Evolutionary conservation across 441 rosid species (phyloP), one percentile per base, ranked within the genome.

Genomic region (Lepidium campestre): DNA sequence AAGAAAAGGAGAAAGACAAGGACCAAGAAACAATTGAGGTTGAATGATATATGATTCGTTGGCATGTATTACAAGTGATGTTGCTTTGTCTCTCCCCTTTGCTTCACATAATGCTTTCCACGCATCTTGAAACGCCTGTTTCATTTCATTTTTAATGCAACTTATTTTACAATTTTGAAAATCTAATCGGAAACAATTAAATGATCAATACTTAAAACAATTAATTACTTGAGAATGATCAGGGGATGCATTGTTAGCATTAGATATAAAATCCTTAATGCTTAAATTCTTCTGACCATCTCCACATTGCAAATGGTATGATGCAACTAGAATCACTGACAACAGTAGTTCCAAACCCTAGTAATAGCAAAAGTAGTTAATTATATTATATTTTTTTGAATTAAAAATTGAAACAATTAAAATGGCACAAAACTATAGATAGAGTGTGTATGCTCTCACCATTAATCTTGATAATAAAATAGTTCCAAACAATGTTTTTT

Each of bases 21-120:
- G 75, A 42, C 75, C 75, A 19, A 29, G 45, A 48, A 71, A 71
- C 36, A 48, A 0, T 19, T 46, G 75, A 25, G 75, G 75, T 72
- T 9, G 61, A 35, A 70, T 23, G 5, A 32, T 54, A 46, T 54
- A 55, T 36, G 34, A 37, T 55, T 70, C 75, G 6, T 46, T 14
- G 2, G 58, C 67, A 40, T 41, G 6, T 31, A 69, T 69, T 18
- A 69, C 67, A 14, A 69, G 36, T 39, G 65, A 18, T 37, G 20
- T 13, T 23, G 54, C 8, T 0, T 11, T 14, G 12, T 25, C 34
- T 25, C 23, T 23, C 23, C 12, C n/a, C 6, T 36, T 25, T 3
- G n/a, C 56, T 15, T 25, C 20, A 34, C 67, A 68, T 59, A 68
- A 20, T 7, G 60, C 37, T 14, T 41, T 50, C 67, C 67, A 69